phyloP scores from a whole-genome alignment of 2,329 filamentous ascomycete species.

The Colletotrichum godetiae region DNA sequence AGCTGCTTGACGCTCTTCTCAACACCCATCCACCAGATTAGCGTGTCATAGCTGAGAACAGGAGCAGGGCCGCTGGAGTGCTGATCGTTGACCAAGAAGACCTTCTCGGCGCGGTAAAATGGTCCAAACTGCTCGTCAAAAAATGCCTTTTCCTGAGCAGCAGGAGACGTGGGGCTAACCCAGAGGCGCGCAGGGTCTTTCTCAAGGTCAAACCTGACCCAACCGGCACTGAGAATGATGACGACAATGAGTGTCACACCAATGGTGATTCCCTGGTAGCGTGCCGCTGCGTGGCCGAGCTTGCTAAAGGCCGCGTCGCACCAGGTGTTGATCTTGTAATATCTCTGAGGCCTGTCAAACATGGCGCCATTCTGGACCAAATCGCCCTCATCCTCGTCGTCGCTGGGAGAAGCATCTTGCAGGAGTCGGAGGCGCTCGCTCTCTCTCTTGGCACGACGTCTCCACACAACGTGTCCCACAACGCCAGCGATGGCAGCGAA shows the following conservation, averaged over 20 bases:
- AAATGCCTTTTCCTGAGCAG: slow-evolving; percentile 92
- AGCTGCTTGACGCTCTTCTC: slow-evolving; percentile 81
- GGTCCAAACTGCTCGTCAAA: slow-evolving; percentile 95
- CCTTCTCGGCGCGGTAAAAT: slow-evolving; percentile 94
- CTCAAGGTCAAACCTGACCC: slow-evolving; percentile 90
- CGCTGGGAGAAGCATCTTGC: slow-evolving; percentile 84
- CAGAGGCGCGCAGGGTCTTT: slow-evolving; percentile 90
- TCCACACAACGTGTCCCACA: slow-evolving; percentile 80
- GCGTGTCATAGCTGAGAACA: slow-evolving; percentile 87
- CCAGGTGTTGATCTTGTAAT: slow-evolving; percentile 86
- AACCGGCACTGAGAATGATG: slow-evolving; percentile 83
- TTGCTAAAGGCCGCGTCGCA: slow-evolving; percentile 84
- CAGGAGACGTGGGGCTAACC: slow-evolving; percentile 94
- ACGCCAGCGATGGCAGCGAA: slow-evolving; percentile 74
- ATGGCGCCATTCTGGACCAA: slow-evolving; percentile 81
- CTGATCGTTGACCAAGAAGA: slow-evolving; percentile 92
- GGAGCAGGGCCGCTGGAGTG: slow-evolving; percentile 72
- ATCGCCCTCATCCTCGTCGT: slow-evolving; percentile 94
- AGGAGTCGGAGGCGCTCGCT: slow-evolving; percentile 87
- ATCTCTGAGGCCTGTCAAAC: slow-evolving; percentile 80
- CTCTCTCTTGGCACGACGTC: slow-evolving; percentile 77
- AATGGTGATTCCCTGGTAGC: slow-evolving; percentile 89
- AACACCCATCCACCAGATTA: slow-evolving; percentile 94
- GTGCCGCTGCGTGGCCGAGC: slow-evolving; percentile 83
- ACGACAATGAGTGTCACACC: slow-evolving; percentile 79